phyloP scores from a whole-genome alignment of 768 basidiomycete species.

The Pleurotus djamor region DNA sequence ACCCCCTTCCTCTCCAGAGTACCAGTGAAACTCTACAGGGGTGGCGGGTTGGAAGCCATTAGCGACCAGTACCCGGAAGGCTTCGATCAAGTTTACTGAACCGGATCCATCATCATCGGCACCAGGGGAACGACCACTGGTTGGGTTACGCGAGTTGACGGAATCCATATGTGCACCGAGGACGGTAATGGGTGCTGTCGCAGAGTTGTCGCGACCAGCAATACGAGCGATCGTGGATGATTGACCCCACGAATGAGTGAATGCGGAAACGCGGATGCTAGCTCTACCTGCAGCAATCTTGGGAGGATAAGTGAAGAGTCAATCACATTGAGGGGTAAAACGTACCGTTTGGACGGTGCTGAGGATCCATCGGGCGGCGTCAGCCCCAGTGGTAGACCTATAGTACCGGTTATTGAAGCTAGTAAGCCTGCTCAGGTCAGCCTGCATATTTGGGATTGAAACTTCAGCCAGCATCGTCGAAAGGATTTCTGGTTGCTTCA shows the following conservation, averaged over 20 bases:
- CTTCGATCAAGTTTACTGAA: constrained; percentile 42
- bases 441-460: constrained; percentile 22
- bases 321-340: neutral
- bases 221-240: constrained; percentile 34
- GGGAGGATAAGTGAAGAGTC: neutral
- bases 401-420: constrained; percentile 34
- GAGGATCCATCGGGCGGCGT: constrained; percentile 28
- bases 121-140: constrained; percentile 42
- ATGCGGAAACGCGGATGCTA: constrained; percentile 26
- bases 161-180: constrained; percentile 42
- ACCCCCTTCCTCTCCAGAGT: constrained; percentile 43
- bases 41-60: constrained; percentile 33
- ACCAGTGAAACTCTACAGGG: constrained; percentile 48
- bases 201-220: constrained; percentile 19
- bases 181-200: constrained; percentile 26
- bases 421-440: constrained; percentile 25
- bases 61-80: constrained; percentile 34
- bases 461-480: constrained; percentile 16
- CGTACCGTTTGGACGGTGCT: constrained; percentile 20
- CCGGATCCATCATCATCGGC: constrained; percentile 51
- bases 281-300: constrained; percentile 15
- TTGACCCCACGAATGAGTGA: constrained; percentile 30
- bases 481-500: constrained; percentile 20
- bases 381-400: constrained; percentile 23
- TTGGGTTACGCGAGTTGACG: constrained; percentile 34